Conservation (phyloP, 805 yeast species). For the Ogataea trehaloabstinens region DNA sequence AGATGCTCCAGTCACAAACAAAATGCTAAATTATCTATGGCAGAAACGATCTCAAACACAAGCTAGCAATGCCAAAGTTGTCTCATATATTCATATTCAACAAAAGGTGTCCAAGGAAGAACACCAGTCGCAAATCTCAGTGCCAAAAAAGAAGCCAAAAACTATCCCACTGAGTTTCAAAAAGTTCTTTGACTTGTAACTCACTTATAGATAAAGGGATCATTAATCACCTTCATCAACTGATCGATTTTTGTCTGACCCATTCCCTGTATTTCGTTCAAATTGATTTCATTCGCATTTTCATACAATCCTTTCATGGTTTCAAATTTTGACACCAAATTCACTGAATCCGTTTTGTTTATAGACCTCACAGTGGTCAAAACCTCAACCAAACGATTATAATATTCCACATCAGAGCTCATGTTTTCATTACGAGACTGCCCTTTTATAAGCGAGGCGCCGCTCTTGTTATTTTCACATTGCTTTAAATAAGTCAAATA, state of each 20-base stretch:
- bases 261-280: slow-evolving; percentile 44
- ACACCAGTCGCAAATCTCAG: background rate
- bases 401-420: slow-evolving; percentile 35
- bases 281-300: slow-evolving; percentile 28
- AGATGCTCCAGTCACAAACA: background rate
- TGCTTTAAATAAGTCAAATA: slow-evolving; percentile 33
- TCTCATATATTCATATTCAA: background rate
- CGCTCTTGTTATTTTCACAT: slow-evolving; percentile 30
- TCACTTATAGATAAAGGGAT: slow-evolving; percentile 50
- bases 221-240: slow-evolving; percentile 40
- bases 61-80: background rate
- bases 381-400: slow-evolving; percentile 42
- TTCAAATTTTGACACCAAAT: slow-evolving; percentile 48
- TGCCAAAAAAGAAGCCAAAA: slow-evolving; percentile 4
- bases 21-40: background rate
- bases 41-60: background rate
- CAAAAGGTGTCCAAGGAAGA: background rate
- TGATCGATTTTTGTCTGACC: slow-evolving; percentile 46
- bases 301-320: slow-evolving; percentile 40
- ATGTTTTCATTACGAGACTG: slow-evolving; percentile 28
- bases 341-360: slow-evolving; percentile 54
- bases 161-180: slow-evolving; percentile 12
- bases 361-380: slow-evolving; percentile 46
- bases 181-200: slow-evolving; percentile 20
- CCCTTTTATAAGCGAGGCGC: slow-evolving; percentile 41